These are phyloP conservation scores for Inonotus hispidus DNA, from an alignment of 1,284 basidiomycete species.

Conservation along the genomic window DNA sequence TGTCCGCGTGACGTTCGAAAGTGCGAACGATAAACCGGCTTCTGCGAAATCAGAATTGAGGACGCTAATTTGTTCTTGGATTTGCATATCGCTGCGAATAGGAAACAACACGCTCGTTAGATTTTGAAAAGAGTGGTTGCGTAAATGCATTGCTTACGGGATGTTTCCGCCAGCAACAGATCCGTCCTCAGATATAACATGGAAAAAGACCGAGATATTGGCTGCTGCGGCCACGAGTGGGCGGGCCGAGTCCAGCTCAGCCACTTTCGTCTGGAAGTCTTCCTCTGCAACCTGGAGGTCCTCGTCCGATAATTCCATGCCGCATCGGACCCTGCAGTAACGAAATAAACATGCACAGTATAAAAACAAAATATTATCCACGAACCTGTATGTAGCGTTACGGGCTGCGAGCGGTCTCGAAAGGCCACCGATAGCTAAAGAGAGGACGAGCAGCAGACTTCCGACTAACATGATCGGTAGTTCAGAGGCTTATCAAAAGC, in stretches of 20 bases:
- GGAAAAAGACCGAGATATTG: slow-evolving; percentile 38
- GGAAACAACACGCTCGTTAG: no score
- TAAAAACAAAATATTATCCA: no score
- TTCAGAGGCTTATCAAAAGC: no score
- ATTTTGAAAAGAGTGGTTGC: no score
- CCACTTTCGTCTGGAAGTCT: neutral
- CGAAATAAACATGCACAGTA: no score
- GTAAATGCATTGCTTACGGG: slow-evolving; percentile 32
- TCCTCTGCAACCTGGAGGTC: neutral
- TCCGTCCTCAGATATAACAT: slow-evolving; percentile 38
- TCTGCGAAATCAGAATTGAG: slow-evolving; percentile 42
- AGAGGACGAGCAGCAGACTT: no score
- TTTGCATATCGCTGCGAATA: slow-evolving; percentile 31
- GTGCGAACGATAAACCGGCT: slow-evolving; percentile 37
- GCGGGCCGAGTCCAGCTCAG: neutral
- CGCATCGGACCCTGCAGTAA: no score
- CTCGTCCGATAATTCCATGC: neutral
- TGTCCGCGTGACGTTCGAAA: slow-evolving; percentile 33
- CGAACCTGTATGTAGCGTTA: no score
- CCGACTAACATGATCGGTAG: no score
- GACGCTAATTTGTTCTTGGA: slow-evolving; percentile 37
- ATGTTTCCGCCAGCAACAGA: slow-evolving; percentile 39
- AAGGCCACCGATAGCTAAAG: no score
- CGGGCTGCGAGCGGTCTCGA: no score
- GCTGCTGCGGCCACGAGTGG: slow-evolving; percentile 17